Evolutionary conservation across 805 yeast species (phyloP), one percentile per base, ranked within the genome.

Genomic region (Yarrowia keelungensis): DNA sequence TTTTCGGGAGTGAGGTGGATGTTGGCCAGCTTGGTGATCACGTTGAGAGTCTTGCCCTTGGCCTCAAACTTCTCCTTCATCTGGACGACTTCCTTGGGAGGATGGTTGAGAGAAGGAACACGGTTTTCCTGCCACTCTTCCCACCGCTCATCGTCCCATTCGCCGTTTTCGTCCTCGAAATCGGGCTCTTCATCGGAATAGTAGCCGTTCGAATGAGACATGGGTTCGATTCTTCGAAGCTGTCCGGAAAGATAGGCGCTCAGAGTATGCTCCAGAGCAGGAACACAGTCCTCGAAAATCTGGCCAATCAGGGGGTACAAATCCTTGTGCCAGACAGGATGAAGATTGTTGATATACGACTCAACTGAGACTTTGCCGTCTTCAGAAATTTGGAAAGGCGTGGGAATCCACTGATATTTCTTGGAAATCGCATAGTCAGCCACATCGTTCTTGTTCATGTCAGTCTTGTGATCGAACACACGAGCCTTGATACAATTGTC

Each of bases 301-400:
- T 72, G 68, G 16, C 71, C 81, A 54, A 81, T 78, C 1, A 74
- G 58, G 1, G 42, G n/a, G 70, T 81, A 81, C 26, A 81, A 70
- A 1, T 68, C 69, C n/a, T 70, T 47, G 69, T 70, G 72, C 51
- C 72, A 70, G 0, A 69, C 59, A 16, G 83, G 83, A 61, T 81
- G 80, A 67, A 81, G 74, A 69, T 81, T 81, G 72, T 81, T 81
- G 70, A 81, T 81, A 70, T 81, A 81, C 2, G 83, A 80, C 2
- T 49, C 56, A 54, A 80, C 71, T 15, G 69, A 67, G 66, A 72
- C 79, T 10, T 67, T 69, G 2, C 71, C 71, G 7, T 69, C 68
- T 2, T 69, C 56, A 11, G 42, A 50, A 8, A 69, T 45, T n/a
- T 68, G 47, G 47, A 77, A 71, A 2, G 72, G 58, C 11, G 81